Base-by-base conservation (phyloP, 371 early-diverging fungal species). In the Syncephalastrum sp. region DNA sequence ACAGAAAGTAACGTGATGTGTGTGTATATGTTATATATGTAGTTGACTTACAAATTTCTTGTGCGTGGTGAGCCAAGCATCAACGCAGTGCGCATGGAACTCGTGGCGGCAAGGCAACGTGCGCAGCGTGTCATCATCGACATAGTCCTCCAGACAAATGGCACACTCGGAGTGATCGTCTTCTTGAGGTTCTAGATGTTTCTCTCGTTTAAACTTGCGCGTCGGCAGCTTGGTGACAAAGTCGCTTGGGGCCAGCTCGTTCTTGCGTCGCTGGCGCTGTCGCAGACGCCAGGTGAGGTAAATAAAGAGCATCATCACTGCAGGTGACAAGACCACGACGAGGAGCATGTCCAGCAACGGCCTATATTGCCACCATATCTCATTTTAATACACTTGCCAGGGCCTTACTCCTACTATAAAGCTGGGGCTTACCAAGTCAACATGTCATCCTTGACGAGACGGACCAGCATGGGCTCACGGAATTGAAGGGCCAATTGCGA, bases 121-220 rank as follows among this genome's bases (percentile, higher is more conserved):
- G 5, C 97, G 79, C 47, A 98, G 59, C 42, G 82, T 75, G 43
- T 94, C 94, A 4, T 86, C 91, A 47, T 91, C 90, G 21, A 82
- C 77, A 77, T 91, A 98, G 55, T 94, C 93, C 42, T 94, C 94
- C 54, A 98, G 75, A 74, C 99, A 99, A 27, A 99, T 94, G 12
- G 91, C 90, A 72, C 99, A 99, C 45, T 91, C 90, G 13, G 79
- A 81, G 48, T 88, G 85, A 17, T 89, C 90, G 48, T 72, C 68
- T 44, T 74, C 79, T 42, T 71, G 57, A 43, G 66, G 55, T 43
- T 86, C 82, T 42, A 75, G 58, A 17, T 64, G 59, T 42, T 73
- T 73, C 50, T 75, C 75, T 16, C 70, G 62, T 57, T 73, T 75
- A 56, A 87, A 91, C 4, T 79, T 74, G 50, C 86, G 86, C 17